Evolutionary conservation across 306 rosid species (phyloP), one percentile per base, ranked within the genome.

Genomic region (Bauhinia variegata): DNA sequence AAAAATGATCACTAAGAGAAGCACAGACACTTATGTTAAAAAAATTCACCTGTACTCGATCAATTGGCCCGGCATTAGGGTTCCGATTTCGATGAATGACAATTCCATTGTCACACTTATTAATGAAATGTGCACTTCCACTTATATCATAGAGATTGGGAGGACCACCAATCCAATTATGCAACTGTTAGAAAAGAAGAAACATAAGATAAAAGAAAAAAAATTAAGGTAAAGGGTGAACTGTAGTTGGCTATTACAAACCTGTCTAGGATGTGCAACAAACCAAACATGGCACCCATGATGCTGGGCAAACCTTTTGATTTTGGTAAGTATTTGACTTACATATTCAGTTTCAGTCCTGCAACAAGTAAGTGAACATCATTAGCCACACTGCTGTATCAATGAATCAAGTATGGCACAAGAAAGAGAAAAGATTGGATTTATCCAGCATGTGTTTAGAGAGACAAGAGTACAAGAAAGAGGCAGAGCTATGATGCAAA

Each of bases 251-350:
- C 31, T 33, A 56, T 4, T 54, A 61, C 82, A 41, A 72, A 93
- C 98, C 98, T 93, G 98, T 63, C 85, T 77, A 42, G 96, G 98
- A 80, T 93, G 98, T 59, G 97, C 98, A 30, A 93, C 98, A 75
- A 93, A 93, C 98, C 96, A 93, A 76, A 93, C 98, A 83, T 88
- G 98, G 79, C 98, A 88, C 53, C 91, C 82, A 46, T 88, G 96
- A 86, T 87, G 89, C 50, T 89, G 98, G 53, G 98, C 97, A 74
- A 93, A 93, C 78, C 98, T 82, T 74, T 89, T 93, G 68, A 93
- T 71, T 77, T 79, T 74, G 51, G 98, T 86, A 68, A 93, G 97
- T 96, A 93, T 93, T 79, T 89, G 88, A 68, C 98, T 93, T 32
- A 88, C 98, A 52, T 93, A 89, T 79, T 93, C 98, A 37, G 97